Conservation (phyloP, 2,329 filamentous ascomycete species). For the Escovopsis sp. region DNA sequence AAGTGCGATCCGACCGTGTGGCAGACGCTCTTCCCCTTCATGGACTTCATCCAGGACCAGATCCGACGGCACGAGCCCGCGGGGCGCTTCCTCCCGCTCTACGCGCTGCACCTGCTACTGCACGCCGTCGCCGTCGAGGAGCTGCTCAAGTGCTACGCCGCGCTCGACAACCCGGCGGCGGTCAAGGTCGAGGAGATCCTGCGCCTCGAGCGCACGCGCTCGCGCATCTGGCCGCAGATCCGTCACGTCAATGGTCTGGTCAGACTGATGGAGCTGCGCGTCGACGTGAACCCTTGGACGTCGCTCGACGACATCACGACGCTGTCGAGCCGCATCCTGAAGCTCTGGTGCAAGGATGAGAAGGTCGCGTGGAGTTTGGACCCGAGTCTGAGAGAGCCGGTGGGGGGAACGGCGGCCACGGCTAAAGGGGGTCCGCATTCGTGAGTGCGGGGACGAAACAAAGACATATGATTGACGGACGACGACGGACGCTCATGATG, state of each 20-base stretch:
- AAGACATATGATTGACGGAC: background rate
- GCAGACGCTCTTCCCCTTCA: constrained; percentile 29
- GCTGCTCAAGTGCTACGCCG: constrained; percentile 22
- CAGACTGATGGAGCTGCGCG: constrained; percentile 10
- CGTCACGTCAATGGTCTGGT: constrained; percentile 4
- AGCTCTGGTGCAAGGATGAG: constrained; percentile 28
- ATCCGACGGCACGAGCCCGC: constrained; percentile 19
- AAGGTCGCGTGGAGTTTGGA: constrained; percentile 30
- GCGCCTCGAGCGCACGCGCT: constrained; percentile 2
- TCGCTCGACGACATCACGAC: constrained; percentile 28
- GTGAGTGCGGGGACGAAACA: background rate
- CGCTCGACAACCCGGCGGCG: constrained; percentile 12
- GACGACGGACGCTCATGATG: too few species aligned
- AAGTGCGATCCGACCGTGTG: constrained; percentile 25
- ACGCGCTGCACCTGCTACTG: constrained; percentile 27
- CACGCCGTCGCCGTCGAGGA: constrained; percentile 30
- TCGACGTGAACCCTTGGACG: constrained; percentile 25
- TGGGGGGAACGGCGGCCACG: too few species aligned
- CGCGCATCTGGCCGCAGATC: constrained; percentile 6
- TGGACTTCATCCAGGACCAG: constrained; percentile 23
- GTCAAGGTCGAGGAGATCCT: constrained; percentile 2
- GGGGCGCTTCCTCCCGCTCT: constrained; percentile 22
- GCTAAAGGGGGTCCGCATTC: background rate
- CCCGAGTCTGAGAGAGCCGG: constrained; percentile 14
- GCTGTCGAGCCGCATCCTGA: constrained; percentile 23